Percentiles rank a stretch among this genome's conserved stretches.
Conservation (phyloP, 148 eudicot genomes). For the Cornus controversa region DNA sequence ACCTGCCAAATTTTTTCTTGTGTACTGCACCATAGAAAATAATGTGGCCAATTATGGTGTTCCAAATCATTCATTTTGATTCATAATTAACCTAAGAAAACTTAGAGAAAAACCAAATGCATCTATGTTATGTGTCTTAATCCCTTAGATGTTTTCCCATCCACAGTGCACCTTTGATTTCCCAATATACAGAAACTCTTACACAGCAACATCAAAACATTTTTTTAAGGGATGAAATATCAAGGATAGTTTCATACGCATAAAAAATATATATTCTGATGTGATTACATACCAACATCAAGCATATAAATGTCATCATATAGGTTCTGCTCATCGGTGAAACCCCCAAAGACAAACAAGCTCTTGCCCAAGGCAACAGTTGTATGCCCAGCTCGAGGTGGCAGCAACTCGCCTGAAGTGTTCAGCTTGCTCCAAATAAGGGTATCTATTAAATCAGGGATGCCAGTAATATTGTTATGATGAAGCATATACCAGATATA, state of each 20-base stretch:
- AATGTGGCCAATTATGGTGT: background rate
- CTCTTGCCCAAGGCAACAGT: conserved; percentile 70
- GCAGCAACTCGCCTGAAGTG: conserved; percentile 73
- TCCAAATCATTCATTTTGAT: no score
- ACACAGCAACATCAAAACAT: background rate
- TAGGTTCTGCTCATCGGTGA: conserved; percentile 77
- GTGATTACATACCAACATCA: conserved; percentile 64
- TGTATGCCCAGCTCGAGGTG: conserved; percentile 96
- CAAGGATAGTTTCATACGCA: background rate
- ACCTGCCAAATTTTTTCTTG: background rate
- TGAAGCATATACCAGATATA: background rate
- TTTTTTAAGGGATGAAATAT: background rate
- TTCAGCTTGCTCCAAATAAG: conserved; percentile 79
- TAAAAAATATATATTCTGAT: background rate
- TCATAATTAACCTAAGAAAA: background rate
- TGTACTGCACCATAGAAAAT: background rate
- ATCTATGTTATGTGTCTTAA: background rate
- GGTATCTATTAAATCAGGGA: conserved; percentile 52
- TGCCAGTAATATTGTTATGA: conserved; percentile 1
- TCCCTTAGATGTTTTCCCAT: background rate
- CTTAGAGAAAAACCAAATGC: background rate
- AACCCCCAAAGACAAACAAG: conserved; percentile 93
- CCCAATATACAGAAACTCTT: background rate
- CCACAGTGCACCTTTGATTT: background rate
- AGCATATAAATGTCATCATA: conserved; percentile 82